A percentile compares a stretch with the other conserved stretches of the same genome.
Conservation (phyloP, 345 rosid genomes). For the Litchi chinensis region DNA sequence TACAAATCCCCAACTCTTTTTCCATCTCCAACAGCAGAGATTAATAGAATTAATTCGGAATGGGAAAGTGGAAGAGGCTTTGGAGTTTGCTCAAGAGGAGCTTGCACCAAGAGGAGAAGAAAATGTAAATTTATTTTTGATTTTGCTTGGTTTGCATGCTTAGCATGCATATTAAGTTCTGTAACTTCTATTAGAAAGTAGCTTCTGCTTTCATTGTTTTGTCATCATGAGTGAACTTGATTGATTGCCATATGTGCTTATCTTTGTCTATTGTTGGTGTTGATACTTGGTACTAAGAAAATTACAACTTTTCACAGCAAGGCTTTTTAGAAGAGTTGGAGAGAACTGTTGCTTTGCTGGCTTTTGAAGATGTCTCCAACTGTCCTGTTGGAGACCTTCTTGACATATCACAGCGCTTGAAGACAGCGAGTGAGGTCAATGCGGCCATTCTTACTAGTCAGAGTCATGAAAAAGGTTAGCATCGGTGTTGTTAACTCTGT, state of each 20-base stretch:
- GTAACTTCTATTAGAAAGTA: not conserved
- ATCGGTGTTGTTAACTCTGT: not conserved
- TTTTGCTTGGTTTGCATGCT: constrained; percentile 20
- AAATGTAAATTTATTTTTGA: constrained; percentile 46
- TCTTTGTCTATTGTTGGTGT: constrained; percentile 5
- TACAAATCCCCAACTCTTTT: constrained; percentile 92
- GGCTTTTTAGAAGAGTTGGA: constrained; percentile 93
- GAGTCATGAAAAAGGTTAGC: constrained; percentile 91
- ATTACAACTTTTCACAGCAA: constrained; percentile 46
- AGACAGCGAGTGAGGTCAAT: constrained; percentile 95
- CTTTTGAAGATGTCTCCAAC: constrained; percentile 85
- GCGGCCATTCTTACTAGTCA: constrained; percentile 99
- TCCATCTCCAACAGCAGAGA: constrained; percentile 99
- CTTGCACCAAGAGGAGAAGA: constrained; percentile 99
- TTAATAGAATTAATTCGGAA: constrained; percentile 92
- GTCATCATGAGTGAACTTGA: not conserved
- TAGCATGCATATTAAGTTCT: constrained; percentile 5
- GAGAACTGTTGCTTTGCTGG: constrained; percentile 86
- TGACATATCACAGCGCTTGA: constrained; percentile 88
- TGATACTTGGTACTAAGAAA: constrained; percentile 10
- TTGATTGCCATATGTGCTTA: not conserved
- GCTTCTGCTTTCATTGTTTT: constrained; percentile 3
- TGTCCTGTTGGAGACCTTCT: constrained; percentile 90
- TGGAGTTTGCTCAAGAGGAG: constrained; percentile 99
- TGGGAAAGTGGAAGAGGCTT: constrained; percentile 89